Evolutionary conservation across 2,329 filamentous ascomycete species (phyloP), one percentile per base, ranked within the genome.

Genomic region (Penicillium sp.): DNA sequence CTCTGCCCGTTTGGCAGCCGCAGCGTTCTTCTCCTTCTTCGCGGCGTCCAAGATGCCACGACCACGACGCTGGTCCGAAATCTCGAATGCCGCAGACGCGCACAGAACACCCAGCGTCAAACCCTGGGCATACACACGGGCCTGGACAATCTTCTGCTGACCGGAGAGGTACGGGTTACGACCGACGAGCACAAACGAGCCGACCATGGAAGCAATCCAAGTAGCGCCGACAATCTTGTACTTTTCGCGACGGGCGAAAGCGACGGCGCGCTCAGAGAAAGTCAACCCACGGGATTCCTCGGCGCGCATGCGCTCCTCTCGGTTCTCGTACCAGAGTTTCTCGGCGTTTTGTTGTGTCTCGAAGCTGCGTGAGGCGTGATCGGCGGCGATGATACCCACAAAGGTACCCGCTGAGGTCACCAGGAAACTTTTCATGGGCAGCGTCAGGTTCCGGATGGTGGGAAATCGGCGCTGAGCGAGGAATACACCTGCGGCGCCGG

Each of bases 391-490:
- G 66, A 98, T 95, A 71, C 87, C 82, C 48, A 80, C 74, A 60
- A 95, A 95, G 3, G 92, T 95, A 32, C 78, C 80, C 8, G 80
- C 64, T 6, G 87, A 94, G 30, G 85, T 83, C 49, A 92, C 77
- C 47, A 96, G 79, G 77, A 96, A 98, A 37, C 86, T 74, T 52
- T 87, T 85, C 75, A 98, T 88, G 12, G 88, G 92, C 0, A 95
- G 60, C 0, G 90, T 95, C 45, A 98, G 80, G 50, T 74, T 68
- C 51, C 85, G 80, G 73, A 96, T 85, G 54, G 79, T 80, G 32
- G 79, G 73, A 65, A 84, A 95, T 57, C 88, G 82, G 45, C 72
- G 72, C 35, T 77, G 76, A 13, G 83, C 87, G 32, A 69, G 64
- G n/a, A 77, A 45, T 15, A 94, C 82, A 57, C 80, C 86, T 17